Evolutionary conservation across 2,329 filamentous ascomycete genomes (phyloP).

Genomic region (Rhynchosporium secalis): DNA sequence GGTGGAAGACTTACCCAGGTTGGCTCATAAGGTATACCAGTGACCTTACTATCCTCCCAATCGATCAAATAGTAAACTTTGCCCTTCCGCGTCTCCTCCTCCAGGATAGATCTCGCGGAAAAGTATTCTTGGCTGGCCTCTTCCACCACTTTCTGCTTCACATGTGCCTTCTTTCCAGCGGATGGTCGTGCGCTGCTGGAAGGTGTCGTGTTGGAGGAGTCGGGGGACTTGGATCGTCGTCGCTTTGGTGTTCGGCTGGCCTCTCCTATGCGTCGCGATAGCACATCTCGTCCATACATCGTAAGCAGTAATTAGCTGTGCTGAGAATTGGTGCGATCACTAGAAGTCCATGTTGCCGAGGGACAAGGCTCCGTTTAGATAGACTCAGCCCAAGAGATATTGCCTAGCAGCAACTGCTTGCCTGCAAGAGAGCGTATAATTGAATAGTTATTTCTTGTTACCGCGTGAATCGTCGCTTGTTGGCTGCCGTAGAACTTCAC

Average conservation of each 20-base stretch:
- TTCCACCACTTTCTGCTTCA: background rate
- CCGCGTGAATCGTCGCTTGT: background rate
- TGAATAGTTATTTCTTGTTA: background rate
- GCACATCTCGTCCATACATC: background rate
- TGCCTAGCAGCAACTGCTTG: background rate
- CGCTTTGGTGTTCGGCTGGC: background rate
- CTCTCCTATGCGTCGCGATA: background rate
- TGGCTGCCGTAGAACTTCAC: background rate
- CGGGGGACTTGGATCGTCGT: background rate
- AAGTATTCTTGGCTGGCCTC: background rate
- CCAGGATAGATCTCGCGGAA: slow-evolving; percentile 1
- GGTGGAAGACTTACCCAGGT: slow-evolving; percentile 50
- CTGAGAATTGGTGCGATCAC: background rate
- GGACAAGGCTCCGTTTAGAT: background rate
- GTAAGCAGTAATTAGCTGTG: background rate
- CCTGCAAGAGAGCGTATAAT: background rate
- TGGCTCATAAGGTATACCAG: slow-evolving; percentile 49
- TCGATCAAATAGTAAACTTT: slow-evolving; percentile 50
- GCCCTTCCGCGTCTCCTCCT: background rate
- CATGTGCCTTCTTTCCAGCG: background rate
- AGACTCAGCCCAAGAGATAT: background rate
- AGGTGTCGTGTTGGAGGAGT: background rate
- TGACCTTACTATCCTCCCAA: slow-evolving; percentile 55
- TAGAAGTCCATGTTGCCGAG: background rate
- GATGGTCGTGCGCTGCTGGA: slow-evolving; percentile 1